Conservation (phyloP, 1,284 basidiomycete genomes). For the Melanopsichium pennsylvanicum region DNA sequence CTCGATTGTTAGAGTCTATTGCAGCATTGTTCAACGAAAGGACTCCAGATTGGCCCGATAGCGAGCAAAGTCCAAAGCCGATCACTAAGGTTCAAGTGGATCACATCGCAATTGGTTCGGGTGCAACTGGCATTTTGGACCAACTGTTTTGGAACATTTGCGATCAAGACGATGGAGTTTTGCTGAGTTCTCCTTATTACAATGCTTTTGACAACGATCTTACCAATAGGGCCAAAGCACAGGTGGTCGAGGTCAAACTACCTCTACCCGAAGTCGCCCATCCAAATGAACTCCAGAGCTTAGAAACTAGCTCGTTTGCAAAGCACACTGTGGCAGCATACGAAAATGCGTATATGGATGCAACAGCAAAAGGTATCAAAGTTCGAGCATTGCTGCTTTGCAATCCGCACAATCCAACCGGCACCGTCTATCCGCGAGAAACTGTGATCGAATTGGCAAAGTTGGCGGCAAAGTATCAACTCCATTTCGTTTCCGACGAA, state of each 20-base stretch:
- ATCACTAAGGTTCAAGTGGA: conserved; percentile 29
- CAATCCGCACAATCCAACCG: conserved; percentile 58
- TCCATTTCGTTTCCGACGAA: conserved; percentile 58
- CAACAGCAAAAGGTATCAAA: conserved; percentile 19
- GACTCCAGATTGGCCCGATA: conserved; percentile 33
- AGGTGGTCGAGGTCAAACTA: conserved; percentile 28
- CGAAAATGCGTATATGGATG: conserved; percentile 31
- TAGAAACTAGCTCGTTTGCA: conserved; percentile 13
- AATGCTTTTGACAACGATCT: conserved; percentile 56
- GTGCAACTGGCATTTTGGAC: conserved; percentile 52
- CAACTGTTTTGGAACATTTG: conserved; percentile 49
- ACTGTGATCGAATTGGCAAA: conserved; percentile 42
- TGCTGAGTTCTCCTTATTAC: conserved; percentile 51
- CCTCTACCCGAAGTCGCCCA: conserved; percentile 13
- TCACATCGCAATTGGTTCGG: conserved; percentile 49
- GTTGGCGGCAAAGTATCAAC: conserved; percentile 45
- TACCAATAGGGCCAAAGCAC: conserved; percentile 26
- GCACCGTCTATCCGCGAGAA: conserved; percentile 47
- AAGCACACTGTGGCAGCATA: conserved; percentile 31
- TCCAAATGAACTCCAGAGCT: too few species aligned
- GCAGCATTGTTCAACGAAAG: conserved; percentile 37
- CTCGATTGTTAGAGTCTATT: conserved; percentile 35
- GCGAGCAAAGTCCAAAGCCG: conserved; percentile 21
- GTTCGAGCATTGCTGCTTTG: conserved; percentile 44
- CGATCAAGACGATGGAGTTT: conserved; percentile 47